A percentile compares a stretch with the other conserved stretches of the same genome.
Conservation (phyloP, 495 filamentous ascomycete genomes). For the Friedmanniomyces endolithicus region DNA sequence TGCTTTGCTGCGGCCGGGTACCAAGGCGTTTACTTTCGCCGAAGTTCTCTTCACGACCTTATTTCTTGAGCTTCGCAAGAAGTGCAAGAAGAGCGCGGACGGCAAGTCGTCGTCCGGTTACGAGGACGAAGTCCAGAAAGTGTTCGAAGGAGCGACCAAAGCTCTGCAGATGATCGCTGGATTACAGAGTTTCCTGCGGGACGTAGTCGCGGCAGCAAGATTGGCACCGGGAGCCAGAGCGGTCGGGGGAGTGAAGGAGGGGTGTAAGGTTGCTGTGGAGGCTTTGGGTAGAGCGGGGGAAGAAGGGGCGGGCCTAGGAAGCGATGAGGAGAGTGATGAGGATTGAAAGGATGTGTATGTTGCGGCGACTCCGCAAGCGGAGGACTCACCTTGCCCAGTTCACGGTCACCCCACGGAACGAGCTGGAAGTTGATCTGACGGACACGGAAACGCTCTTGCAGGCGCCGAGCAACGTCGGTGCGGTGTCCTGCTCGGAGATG, state of each 20-base stretch:
- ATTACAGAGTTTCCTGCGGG: conserved; percentile 66
- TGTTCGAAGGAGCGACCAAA: conserved; percentile 51
- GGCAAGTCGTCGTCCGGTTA: conserved; percentile 25
- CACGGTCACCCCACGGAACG: no score
- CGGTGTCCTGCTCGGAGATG: no score
- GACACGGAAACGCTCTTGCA: no score
- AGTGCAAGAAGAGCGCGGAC: conserved; percentile 23
- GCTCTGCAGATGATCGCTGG: conserved; percentile 53
- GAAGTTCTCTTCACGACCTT: conserved; percentile 8
- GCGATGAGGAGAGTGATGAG: not conserved
- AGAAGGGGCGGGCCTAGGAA: not conserved
- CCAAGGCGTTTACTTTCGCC: conserved; percentile 4
- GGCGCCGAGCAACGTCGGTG: no score
- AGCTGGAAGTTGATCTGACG: no score
- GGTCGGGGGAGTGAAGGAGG: conserved; percentile 54
- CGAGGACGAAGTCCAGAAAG: conserved; percentile 45
- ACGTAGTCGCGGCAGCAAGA: conserved; percentile 58
- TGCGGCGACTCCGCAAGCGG: no score
- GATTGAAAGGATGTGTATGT: not conserved
- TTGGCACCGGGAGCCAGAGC: conserved; percentile 49
- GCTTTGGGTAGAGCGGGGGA: not conserved
- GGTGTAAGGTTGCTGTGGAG: conserved; percentile 34
- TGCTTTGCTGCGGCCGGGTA: not conserved
- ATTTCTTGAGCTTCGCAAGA: conserved; percentile 13
- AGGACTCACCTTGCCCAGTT: no score